A percentile compares a stretch with the other conserved stretches of the same genome.
phyloP scores from a whole-genome alignment of 768 basidiomycete species.

The Pilatotrama ljubarskyi region DNA sequence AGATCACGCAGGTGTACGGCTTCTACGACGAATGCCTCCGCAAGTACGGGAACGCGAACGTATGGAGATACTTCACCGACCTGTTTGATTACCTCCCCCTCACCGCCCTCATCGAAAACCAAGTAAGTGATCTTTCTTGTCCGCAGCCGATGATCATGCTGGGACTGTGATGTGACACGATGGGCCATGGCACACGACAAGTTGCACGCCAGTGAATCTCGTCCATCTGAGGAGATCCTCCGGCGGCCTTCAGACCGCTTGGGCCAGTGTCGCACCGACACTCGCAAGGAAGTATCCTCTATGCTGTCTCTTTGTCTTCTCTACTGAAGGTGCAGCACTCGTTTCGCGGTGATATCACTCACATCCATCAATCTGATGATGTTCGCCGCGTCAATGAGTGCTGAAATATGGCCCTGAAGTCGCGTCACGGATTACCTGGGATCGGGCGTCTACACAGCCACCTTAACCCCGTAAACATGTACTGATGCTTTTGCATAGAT shows the following conservation, averaged over 20 bases:
- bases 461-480: constrained; percentile 2
- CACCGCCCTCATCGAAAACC: constrained; percentile 97
- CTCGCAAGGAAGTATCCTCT: not conserved
- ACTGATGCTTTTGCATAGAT: constrained; percentile 57
- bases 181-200: constrained; percentile 7
- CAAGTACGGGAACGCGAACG: constrained; percentile 99
- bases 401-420: not conserved
- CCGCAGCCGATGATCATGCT: not conserved
- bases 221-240: too few species aligned
- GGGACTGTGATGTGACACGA: not conserved
- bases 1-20: constrained; percentile 99
- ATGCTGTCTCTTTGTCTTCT: not conserved
- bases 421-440: not conserved
- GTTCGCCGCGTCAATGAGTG: not conserved
- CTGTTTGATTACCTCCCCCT: constrained; percentile 97
- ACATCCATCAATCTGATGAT: not conserved
- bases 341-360: not conserved
- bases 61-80: constrained; percentile 99
- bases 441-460: not conserved
- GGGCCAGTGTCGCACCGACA: too few species aligned
- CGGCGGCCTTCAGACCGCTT: too few species aligned
- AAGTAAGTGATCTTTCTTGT: constrained; percentile 62
- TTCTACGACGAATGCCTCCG: constrained; percentile 99
- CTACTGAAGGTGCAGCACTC: not conserved
- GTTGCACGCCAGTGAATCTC: not conserved